Evolutionary conservation across 768 basidiomycete genomes (phyloP).

Genomic region (Kwoniella sp.): DNA sequence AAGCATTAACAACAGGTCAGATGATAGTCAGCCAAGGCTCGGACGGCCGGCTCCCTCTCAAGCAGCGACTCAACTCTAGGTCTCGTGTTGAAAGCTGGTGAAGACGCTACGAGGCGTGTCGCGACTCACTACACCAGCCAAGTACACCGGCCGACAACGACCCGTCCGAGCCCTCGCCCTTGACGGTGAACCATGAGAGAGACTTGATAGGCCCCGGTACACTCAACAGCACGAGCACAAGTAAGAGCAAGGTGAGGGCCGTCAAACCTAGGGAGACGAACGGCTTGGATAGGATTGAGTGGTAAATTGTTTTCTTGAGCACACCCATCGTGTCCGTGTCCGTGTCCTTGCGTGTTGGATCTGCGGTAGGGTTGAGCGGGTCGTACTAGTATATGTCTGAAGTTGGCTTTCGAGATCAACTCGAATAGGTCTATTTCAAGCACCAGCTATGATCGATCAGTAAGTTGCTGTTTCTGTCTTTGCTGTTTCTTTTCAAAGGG

Average conservation of each 20-base stretch:
- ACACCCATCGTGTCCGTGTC: slow-evolving; percentile 7
- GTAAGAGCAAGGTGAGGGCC: slow-evolving; percentile 46
- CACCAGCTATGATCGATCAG: not conserved
- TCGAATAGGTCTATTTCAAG: not conserved
- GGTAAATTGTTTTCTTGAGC: slow-evolving; percentile 7
- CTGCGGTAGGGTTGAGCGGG: no score
- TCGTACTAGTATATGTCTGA: no score
- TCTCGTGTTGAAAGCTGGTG: not conserved
- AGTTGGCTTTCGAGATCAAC: not conserved
- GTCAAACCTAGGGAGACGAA: slow-evolving; percentile 46
- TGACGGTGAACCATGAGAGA: slow-evolving; percentile 53
- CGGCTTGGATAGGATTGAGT: slow-evolving; percentile 36
- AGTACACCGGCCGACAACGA: slow-evolving; percentile 44
- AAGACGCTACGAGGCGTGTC: not conserved
- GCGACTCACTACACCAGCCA: slow-evolving; percentile 54
- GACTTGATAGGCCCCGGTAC: slow-evolving; percentile 55
- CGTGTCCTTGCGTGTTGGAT: no score
- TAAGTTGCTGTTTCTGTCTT: not conserved
- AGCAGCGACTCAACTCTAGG: not conserved
- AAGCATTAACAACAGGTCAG: slow-evolving; percentile 2
- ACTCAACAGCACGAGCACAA: slow-evolving; percentile 51
- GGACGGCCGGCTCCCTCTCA: no score
- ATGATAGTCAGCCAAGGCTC: no score
- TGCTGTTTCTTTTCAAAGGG: no score
- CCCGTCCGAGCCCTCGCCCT: slow-evolving; percentile 22